Conservation (phyloP, 345 rosid genomes). For the Clausena lansium region DNA sequence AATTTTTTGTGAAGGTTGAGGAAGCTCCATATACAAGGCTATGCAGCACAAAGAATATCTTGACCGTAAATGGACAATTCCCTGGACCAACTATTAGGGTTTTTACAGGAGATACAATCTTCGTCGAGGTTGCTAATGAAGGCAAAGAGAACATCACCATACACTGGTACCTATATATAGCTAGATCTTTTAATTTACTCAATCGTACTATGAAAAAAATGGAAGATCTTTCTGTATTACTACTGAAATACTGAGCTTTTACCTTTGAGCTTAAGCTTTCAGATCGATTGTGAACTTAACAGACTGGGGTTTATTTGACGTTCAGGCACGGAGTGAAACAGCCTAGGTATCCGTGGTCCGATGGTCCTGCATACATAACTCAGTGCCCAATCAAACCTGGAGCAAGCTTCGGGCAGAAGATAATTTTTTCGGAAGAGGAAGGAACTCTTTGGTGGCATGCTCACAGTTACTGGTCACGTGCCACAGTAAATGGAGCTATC, state of each 20-base stretch:
- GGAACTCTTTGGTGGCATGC: constrained; percentile 38
- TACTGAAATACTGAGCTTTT: too few species aligned
- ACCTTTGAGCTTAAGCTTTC: background rate
- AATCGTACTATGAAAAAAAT: background rate
- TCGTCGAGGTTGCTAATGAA: constrained; percentile 27
- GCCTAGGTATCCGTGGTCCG: constrained; percentile 43
- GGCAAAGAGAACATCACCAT: constrained; percentile 31
- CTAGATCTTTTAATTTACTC: background rate
- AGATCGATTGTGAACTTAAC: background rate
- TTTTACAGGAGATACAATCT: constrained; percentile 25
- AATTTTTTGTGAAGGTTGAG: constrained; percentile 18
- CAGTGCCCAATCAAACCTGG: constrained; percentile 42
- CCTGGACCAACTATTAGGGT: constrained; percentile 33
- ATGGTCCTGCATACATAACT: constrained; percentile 46
- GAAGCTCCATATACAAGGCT: constrained; percentile 28
- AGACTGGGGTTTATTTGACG: background rate
- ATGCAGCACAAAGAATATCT: constrained; percentile 21
- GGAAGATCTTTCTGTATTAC: too few species aligned
- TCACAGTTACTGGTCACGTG: constrained; percentile 36
- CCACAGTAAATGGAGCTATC: constrained; percentile 42
- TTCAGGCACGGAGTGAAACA: constrained; percentile 44
- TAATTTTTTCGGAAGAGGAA: constrained; percentile 32
- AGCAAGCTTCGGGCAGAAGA: constrained; percentile 23
- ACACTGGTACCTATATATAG: constrained; percentile 26
- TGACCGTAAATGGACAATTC: constrained; percentile 32